A percentile compares a stretch with the other conserved stretches of the same genome.
Evolutionary conservation across 2,329 filamentous ascomycete species (phyloP).

Genomic region (Metarhizium sp.): DNA sequence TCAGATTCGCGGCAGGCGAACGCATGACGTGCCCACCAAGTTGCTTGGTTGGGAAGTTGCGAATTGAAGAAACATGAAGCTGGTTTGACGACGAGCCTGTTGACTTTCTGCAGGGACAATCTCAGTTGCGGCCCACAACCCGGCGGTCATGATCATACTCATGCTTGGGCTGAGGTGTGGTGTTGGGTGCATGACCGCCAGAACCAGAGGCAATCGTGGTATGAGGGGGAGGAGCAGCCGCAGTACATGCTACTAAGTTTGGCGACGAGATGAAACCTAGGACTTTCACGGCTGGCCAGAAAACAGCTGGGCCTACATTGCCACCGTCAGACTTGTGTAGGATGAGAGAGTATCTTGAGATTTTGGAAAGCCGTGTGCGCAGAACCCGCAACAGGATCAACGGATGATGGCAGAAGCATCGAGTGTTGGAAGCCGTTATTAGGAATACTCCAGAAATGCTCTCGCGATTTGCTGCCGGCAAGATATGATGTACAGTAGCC

Average conservation of each 20-base stretch:
- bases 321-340: neutral
- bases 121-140: neutral
- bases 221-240: no score
- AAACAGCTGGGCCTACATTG: neutral
- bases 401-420: no score
- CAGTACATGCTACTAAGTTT: no score
- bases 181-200: no score
- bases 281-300: neutral
- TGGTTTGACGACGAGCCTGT: neutral
- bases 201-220: no score
- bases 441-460: no score
- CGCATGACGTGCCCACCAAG: neutral
- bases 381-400: no score
- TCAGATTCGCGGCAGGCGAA: neutral
- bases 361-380: no score
- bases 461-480: neutral
- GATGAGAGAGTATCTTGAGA: no score
- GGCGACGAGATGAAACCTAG: neutral
- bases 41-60: neutral
- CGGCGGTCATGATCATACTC: neutral
- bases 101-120: neutral
- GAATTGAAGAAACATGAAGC: neutral
- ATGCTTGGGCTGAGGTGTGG: no score
- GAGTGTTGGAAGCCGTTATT: no score
- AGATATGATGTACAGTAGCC: neutral